Conservation (phyloP, 176 grass and related monocot genomes). For the Elymus sibiricus region DNA sequence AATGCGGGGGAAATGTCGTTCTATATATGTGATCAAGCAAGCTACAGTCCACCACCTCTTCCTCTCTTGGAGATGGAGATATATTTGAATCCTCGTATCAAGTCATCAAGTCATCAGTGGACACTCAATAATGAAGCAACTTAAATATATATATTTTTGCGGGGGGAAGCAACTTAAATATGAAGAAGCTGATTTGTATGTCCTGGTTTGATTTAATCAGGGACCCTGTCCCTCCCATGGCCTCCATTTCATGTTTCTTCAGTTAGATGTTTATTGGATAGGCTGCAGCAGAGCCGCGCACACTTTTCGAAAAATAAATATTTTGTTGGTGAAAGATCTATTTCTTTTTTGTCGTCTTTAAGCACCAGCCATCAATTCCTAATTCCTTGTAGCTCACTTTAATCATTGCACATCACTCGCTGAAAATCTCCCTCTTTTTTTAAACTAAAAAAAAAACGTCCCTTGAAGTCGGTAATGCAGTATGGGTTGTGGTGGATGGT, state of each 20-base stretch:
- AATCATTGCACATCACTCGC: conserved; percentile 40
- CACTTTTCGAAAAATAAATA: not conserved
- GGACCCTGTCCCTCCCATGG: not conserved
- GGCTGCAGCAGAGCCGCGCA: not conserved
- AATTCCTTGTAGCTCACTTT: conserved; percentile 26
- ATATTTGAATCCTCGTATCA: conserved; percentile 1
- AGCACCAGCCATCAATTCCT: conserved; percentile 29
- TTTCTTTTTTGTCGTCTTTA: conserved; percentile 31
- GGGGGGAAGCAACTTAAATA: too few relatives aligned
- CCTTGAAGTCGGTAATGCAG: conserved; percentile 20
- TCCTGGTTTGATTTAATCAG: conserved; percentile 33
- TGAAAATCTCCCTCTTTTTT: too few relatives aligned
- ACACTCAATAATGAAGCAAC: conserved; percentile 16
- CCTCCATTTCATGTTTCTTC: conserved; percentile 26
- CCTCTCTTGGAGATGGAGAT: not conserved
- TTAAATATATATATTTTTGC: too few relatives aligned
- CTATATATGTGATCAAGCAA: not conserved
- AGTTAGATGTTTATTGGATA: conserved; percentile 13
- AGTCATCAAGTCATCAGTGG: not conserved
- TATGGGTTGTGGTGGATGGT: conserved; percentile 15
- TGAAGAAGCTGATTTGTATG: conserved; percentile 17
- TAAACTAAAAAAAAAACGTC: too few relatives aligned
- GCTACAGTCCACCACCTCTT: not conserved
- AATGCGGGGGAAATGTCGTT: conserved; percentile 7
- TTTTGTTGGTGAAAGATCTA: conserved; percentile 15